Evolutionary conservation across 768 basidiomycete species (phyloP), one percentile per base, ranked within the genome.

Genomic region (Chlorophyllum brunneum): DNA sequence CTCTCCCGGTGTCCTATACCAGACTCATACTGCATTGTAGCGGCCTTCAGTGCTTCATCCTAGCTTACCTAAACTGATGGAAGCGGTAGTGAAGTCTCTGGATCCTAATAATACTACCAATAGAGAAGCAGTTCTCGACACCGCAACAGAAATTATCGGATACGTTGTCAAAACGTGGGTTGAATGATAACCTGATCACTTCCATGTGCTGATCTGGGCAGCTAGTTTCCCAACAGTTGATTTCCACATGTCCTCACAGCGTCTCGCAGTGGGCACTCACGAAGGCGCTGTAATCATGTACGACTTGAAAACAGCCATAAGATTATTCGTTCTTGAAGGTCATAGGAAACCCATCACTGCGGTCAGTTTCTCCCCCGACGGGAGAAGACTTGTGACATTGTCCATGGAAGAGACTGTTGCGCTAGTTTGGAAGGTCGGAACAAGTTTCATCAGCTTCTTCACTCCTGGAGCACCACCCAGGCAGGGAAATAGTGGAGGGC

Each of bases 251-350:
- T 71, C 77, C 2, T 85, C 81, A 1, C 97, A 99, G 64, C 84
- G 91, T 11, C 80, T 98, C 3, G 92, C 89, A 0, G 93, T 98
- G 0, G 97, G 97, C 0, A 95, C 95, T 0, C 83, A 81, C 51
- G 97, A 99, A 69, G 97, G 95, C 0, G 93, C 94, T 0, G 84
- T 94, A 47, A 78, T 92, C 53, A 93, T 97, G 86, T 98, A 97
- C 63, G 97, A 98, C 63, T 78, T 98, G 47, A 97, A 98, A 68
- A 93, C 94, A 0, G 95, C 94, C 0, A 98, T 90, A 0, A 82
- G 97, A 9, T 74, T 98, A 11, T 99, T 98, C 62, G 90, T 99
- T 0, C 81, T 99, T 9, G 95, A 98, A 60, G 87, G 92, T 0
- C 95, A 98, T 71, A 84, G 83, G 63, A 85, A 86, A 61, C 74